A percentile compares a stretch with the other conserved stretches of the same genome.
phyloP scores from a whole-genome alignment of 75 land plant species.

The Selaginella tamariscina region DNA sequence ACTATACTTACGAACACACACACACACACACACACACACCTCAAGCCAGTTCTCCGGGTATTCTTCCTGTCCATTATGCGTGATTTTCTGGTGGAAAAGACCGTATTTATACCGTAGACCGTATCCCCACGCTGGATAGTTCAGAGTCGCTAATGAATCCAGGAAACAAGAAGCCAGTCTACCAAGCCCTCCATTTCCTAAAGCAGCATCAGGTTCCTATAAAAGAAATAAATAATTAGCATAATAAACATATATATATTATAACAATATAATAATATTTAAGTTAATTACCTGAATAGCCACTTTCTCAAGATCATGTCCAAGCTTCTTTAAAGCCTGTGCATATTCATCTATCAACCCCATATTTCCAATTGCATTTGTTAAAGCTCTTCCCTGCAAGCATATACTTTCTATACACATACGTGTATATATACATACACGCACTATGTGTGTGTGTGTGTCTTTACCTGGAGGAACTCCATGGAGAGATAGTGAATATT shows the following conservation, averaged over 20 bases:
- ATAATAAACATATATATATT: too few species aligned
- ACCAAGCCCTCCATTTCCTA: slow-evolving; percentile 96
- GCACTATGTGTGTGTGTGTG: too few species aligned
- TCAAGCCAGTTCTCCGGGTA: slow-evolving; percentile 95
- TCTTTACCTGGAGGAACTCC: slow-evolving; percentile 85
- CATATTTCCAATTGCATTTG: slow-evolving; percentile 88
- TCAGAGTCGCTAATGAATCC: slow-evolving; percentile 85
- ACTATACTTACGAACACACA: too few species aligned
- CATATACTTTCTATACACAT: too few species aligned
- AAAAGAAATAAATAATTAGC: background rate
- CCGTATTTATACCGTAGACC: slow-evolving; percentile 90
- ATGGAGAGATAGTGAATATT: slow-evolving; percentile 91
- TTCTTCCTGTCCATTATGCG: slow-evolving; percentile 88
- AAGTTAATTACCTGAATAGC: slow-evolving; percentile 68
- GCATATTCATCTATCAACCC: slow-evolving; percentile 79
- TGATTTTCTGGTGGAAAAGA: slow-evolving; percentile 65
- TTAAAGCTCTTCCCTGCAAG: slow-evolving; percentile 82
- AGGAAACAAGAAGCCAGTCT: slow-evolving; percentile 93
- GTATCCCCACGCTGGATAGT: slow-evolving; percentile 98
- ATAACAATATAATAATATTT: too few species aligned
- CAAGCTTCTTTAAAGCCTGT: slow-evolving; percentile 63
- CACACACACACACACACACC: too few species aligned
- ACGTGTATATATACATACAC: too few species aligned
- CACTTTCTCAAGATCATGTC: slow-evolving; percentile 54
- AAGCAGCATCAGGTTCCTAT: slow-evolving; percentile 97